Evolutionary conservation across 495 filamentous ascomycete species (phyloP), one percentile per base, ranked within the genome.

Genomic region (Coniosporium apollinis): DNA sequence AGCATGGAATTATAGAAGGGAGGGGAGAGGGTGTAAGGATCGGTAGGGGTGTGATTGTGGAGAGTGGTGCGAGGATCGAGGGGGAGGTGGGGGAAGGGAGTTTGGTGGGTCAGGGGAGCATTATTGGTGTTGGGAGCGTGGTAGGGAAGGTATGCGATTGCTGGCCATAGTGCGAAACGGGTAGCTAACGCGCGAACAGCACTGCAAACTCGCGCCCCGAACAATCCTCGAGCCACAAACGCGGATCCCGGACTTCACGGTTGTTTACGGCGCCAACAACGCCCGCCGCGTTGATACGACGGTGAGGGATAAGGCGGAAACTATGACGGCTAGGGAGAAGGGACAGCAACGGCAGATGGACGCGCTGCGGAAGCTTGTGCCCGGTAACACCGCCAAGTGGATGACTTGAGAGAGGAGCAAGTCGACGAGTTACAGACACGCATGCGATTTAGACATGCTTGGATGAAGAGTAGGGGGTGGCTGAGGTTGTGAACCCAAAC

Each of bases 101-200:
- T 13, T 52, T 58, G 6, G 57, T 83, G 2, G 74, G 73, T 15
- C 74, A 79, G 37, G 72, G 78, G 3, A 67, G 54, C 26, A 51
- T 67, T 22, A 57, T 85, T 2, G 79, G 75, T 21, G 69, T 71
- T 34, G 70, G 76, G 6, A 66, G 66, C 5, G 59, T 67, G n/a
- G 49, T 82, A 14, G 80, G 79, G 13, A 74, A 65, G 64, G 71
- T 79, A 45, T 49, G 63, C 54, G 36, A 35, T 16, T 15, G 39
- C 19, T 30, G 33, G 19, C 33, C 30, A n/a, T 41, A 4, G 7
- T n/a, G n/a, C n/a, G n/a, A n/a, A n/a, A n/a, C n/a, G n/a, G n/a
- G n/a, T n/a, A n/a, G n/a, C n/a, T n/a, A n/a, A n/a, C n/a, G n/a
- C n/a, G n/a, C n/a, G n/a, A n/a, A 24, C 34, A 57, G 55, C 56